Evolutionary conservation across 2,329 filamentous ascomycete species (phyloP).

Genomic region (Colletotrichum sansevieriae): DNA sequence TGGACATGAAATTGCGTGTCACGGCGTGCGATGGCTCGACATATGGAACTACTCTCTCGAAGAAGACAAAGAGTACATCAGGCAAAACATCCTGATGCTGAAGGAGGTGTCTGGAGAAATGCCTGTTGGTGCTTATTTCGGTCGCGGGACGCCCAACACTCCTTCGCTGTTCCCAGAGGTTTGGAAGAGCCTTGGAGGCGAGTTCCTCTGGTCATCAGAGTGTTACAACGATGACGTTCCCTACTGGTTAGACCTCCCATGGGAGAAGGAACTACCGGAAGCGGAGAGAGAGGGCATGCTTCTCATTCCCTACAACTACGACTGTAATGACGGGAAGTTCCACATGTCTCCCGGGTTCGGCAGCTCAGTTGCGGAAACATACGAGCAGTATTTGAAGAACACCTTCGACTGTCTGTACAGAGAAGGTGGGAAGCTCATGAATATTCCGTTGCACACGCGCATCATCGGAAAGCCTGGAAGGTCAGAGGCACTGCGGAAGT

Average conservation of each 20-base stretch:
- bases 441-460: constrained; percentile 55
- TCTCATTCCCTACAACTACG: constrained; percentile 54
- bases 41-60: constrained; percentile 53
- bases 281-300: constrained; percentile 54
- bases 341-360: constrained; percentile 58
- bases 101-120: constrained; percentile 50
- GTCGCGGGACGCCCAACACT: constrained; percentile 49
- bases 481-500: constrained; percentile 54
- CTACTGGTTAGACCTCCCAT: constrained; percentile 48
- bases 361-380: constrained; percentile 52
- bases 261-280: constrained; percentile 46
- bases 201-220: constrained; percentile 48
- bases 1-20: constrained; percentile 56
- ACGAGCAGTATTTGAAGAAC: constrained; percentile 56
- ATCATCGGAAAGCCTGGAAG: constrained; percentile 57
- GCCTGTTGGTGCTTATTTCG: constrained; percentile 53
- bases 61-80: constrained; percentile 55
- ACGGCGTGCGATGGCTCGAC: constrained; percentile 59
- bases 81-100: constrained; percentile 52
- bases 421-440: constrained; percentile 58
- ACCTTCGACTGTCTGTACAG: constrained; percentile 57
- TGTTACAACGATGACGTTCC: constrained; percentile 49
- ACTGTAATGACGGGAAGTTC: constrained; percentile 58
- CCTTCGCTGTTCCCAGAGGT: constrained; percentile 46
- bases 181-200: constrained; percentile 46